Percentiles rank a stretch among this genome's conserved stretches.
phyloP scores from a whole-genome alignment of 495 filamentous ascomycete genomes.

The Pyrenula aspistea region DNA sequence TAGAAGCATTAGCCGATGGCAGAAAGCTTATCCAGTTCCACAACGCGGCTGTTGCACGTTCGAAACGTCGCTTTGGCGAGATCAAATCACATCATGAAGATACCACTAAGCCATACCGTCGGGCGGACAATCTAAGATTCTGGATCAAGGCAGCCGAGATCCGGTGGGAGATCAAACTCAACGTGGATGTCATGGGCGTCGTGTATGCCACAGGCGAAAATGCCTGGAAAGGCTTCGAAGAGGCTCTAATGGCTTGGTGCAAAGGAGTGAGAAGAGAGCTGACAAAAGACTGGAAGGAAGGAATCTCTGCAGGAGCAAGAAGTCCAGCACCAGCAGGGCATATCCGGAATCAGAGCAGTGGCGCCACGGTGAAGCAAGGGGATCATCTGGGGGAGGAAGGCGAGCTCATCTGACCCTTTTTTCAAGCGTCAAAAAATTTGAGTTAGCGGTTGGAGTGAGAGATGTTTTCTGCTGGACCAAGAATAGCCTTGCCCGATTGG shows the following conservation, averaged over 20 bases:
- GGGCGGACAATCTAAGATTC: slow-evolving; percentile 84
- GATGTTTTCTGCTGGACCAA: no score
- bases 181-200: slow-evolving; percentile 76
- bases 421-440: no score
- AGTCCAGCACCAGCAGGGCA: background rate
- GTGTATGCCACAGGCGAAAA: slow-evolving; percentile 53
- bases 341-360: background rate
- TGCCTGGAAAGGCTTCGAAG: slow-evolving; percentile 72
- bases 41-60: slow-evolving; percentile 76
- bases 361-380: background rate
- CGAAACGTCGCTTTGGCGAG: slow-evolving; percentile 76
- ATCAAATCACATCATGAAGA: slow-evolving; percentile 83
- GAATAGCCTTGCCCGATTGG: no score
- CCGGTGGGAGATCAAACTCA: slow-evolving; percentile 79
- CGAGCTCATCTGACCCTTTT: background rate
- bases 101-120: slow-evolving; percentile 85
- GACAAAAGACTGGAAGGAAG: slow-evolving; percentile 41
- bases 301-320: background rate
- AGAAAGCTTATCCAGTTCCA: slow-evolving; percentile 74
- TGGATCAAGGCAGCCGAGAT: slow-evolving; percentile 95
- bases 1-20: slow-evolving; percentile 63
- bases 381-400: background rate
- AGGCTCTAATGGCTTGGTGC: slow-evolving; percentile 70
- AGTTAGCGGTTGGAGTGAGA: no score
- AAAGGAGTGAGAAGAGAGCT: slow-evolving; percentile 66